A percentile compares a stretch with the other conserved stretches of the same genome.
Evolutionary conservation across 331 rosid species (phyloP).

Genomic region (Telfairia occidentalis): DNA sequence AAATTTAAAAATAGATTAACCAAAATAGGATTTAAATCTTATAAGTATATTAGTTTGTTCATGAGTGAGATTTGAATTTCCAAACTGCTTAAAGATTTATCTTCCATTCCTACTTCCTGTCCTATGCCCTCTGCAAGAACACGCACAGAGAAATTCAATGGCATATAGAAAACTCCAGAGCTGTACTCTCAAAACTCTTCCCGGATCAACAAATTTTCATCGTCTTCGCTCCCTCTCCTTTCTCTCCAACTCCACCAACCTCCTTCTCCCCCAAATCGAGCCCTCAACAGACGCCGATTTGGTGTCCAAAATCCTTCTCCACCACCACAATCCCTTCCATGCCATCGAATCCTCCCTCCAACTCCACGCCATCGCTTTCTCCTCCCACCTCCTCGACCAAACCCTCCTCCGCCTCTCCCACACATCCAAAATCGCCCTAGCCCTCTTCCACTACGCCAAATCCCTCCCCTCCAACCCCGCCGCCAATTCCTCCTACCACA

Average conservation of each 20-base stretch:
- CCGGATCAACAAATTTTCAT: background rate
- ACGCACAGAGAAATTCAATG: background rate
- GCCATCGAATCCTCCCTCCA: constrained; percentile 58
- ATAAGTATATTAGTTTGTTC: too few relatives aligned
- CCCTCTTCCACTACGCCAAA: constrained; percentile 54
- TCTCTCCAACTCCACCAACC: too few relatives aligned
- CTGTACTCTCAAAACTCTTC: background rate
- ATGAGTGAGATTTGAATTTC: too few relatives aligned
- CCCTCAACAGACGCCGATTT: constrained; percentile 46
- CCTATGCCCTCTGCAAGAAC: too few relatives aligned
- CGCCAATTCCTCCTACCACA: constrained; percentile 32
- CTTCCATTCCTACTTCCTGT: too few relatives aligned
- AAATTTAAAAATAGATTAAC: too few relatives aligned
- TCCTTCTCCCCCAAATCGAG: constrained; percentile 20
- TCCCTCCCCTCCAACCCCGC: constrained; percentile 34
- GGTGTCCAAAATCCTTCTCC: constrained; percentile 41
- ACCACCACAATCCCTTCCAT: constrained; percentile 83
- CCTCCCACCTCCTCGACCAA: constrained; percentile 42
- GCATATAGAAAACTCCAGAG: background rate
- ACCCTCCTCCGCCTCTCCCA: constrained; percentile 58
- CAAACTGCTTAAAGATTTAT: too few relatives aligned
- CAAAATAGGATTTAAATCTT: too few relatives aligned
- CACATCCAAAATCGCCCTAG: constrained; percentile 59
- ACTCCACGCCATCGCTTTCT: constrained; percentile 56
- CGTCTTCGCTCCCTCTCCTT: background rate